Evolutionary conservation across 768 basidiomycete species (phyloP).

Genomic region (Mycena indigotica): DNA sequence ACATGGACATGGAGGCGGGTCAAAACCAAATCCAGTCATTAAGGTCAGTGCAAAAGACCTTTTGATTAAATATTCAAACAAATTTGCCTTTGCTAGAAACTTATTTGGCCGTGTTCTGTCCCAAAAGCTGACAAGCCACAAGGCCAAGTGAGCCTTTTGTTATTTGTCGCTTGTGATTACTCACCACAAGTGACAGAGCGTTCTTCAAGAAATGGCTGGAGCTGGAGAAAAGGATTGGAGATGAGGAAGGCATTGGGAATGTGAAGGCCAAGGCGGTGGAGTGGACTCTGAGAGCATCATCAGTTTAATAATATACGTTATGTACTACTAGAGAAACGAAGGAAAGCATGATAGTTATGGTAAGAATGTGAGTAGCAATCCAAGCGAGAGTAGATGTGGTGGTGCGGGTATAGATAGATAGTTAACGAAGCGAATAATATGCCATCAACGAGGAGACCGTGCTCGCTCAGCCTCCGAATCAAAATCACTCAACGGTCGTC

Average conservation of each 20-base stretch:
- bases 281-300: constrained; percentile 77
- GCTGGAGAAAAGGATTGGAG: constrained; percentile 82
- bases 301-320: constrained; percentile 31
- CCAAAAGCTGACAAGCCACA: constrained; percentile 89
- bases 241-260: constrained; percentile 74
- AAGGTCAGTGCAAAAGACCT: constrained; percentile 49
- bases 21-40: constrained; percentile 78
- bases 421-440: constrained; percentile 44
- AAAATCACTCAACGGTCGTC: constrained; percentile 72
- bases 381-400: constrained; percentile 32
- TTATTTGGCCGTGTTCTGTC: constrained; percentile 84
- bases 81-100: constrained; percentile 52
- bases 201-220: constrained; percentile 99
- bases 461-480: constrained; percentile 66
- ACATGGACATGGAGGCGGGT: constrained; percentile 93
- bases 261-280: constrained; percentile 91
- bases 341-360: constrained; percentile 28
- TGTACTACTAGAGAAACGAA: constrained; percentile 24
- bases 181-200: constrained; percentile 58
- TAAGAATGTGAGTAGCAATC: constrained; percentile 29
- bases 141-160: constrained; percentile 80
- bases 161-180: constrained; percentile 9
- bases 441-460: constrained; percentile 57
- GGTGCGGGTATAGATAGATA: constrained; percentile 35
- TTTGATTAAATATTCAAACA: constrained; percentile 2